Percentiles rank a stretch among this genome's conserved stretches.
Evolutionary conservation across 2,329 filamentous ascomycete genomes (phyloP).

Genomic region (Fusarium secorum): DNA sequence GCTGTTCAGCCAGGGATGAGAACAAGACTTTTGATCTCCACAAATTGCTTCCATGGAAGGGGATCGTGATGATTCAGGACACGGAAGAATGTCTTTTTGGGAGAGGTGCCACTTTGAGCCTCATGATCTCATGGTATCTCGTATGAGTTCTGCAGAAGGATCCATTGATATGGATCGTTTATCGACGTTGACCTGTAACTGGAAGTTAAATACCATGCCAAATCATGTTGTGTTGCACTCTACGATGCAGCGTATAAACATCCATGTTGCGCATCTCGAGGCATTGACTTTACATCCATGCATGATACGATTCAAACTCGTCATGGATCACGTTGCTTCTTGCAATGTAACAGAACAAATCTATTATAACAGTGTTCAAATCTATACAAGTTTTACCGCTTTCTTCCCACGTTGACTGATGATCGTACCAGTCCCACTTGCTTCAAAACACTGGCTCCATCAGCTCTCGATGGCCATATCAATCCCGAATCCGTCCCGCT

Average conservation of each 20-base stretch:
- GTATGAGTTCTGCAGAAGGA: slow-evolving; percentile 10
- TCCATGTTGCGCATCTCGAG: slow-evolving; percentile 9
- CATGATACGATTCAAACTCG: background rate
- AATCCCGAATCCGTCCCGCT: background rate
- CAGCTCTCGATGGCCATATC: background rate
- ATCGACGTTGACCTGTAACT: background rate
- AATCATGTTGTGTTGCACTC: slow-evolving; percentile 1
- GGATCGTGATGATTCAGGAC: slow-evolving; percentile 23
- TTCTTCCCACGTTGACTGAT: background rate
- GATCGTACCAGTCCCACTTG: slow-evolving; percentile 6
- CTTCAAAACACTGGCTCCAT: background rate
- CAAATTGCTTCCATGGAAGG: slow-evolving; percentile 6
- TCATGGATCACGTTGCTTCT: background rate
- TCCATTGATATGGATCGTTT: background rate
- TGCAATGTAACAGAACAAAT: slow-evolving; percentile 7
- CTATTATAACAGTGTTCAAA: background rate
- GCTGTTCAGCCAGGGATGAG: background rate
- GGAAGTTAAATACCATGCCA: background rate
- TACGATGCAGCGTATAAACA: background rate
- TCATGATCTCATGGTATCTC: slow-evolving; percentile 8
- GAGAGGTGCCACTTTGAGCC: slow-evolving; percentile 19
- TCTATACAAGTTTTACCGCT: background rate
- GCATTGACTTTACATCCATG: background rate
- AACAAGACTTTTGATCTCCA: slow-evolving; percentile 12
- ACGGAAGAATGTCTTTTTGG: background rate